These are phyloP conservation scores for Mariannaea elegans DNA, from an alignment of 2,329 filamentous ascomycete species.

Conservation along the genomic window DNA sequence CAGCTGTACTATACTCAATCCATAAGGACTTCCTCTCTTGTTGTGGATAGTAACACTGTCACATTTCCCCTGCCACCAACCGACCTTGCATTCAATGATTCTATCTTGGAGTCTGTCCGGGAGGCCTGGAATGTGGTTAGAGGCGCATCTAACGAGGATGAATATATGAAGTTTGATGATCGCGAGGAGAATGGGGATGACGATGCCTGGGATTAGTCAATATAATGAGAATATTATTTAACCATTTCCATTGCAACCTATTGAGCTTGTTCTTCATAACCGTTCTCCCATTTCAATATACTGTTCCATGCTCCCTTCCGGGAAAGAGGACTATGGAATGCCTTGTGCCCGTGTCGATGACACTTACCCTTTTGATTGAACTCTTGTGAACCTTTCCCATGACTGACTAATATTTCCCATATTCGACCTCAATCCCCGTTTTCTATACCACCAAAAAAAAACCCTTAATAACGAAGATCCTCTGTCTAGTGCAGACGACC, in stretches of 20 bases:
- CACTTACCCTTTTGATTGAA: background rate
- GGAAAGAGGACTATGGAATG: too few relatives aligned
- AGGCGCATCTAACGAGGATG: slow-evolving; percentile 55
- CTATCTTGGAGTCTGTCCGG: slow-evolving; percentile 71
- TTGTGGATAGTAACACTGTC: slow-evolving; percentile 55
- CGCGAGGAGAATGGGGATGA: slow-evolving; percentile 71
- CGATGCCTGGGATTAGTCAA: slow-evolving; percentile 56
- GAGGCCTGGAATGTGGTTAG: slow-evolving; percentile 74
- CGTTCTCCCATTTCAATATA: background rate
- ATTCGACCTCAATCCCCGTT: background rate
- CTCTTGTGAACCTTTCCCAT: background rate
- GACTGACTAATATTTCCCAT: background rate
- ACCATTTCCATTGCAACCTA: background rate
- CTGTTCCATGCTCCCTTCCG: too few relatives aligned
- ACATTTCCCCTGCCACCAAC: slow-evolving; percentile 67
- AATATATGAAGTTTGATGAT: slow-evolving; percentile 84
- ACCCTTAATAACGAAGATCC: background rate
- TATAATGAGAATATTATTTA: slow-evolving; percentile 13
- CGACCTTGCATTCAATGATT: slow-evolving; percentile 80
- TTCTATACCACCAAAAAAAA: background rate
- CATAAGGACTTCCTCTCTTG: slow-evolving; percentile 36
- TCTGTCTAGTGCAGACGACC: too few relatives aligned
- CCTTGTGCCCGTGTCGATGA: background rate
- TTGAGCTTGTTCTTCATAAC: background rate
- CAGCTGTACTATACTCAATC: slow-evolving; percentile 65